Conservation (phyloP, 768 basidiomycete species). For the Royoungia palumana region DNA sequence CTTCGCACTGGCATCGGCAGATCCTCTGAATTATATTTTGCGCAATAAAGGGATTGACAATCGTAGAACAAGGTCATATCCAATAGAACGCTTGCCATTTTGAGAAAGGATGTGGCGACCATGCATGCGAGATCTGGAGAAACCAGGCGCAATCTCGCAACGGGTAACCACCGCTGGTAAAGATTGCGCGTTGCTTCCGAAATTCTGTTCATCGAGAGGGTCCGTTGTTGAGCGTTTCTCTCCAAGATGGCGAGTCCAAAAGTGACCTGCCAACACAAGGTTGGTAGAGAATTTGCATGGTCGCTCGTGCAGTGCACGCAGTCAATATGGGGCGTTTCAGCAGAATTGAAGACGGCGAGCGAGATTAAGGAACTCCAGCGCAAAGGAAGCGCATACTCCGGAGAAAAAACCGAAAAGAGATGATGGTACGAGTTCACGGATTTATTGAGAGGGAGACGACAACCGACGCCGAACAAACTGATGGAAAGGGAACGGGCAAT, state of each 20-base stretch:
- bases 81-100: conserved; percentile 37
- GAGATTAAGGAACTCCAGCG: conserved; percentile 45
- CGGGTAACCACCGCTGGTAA: conserved; percentile 41
- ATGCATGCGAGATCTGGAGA: conserved; percentile 29
- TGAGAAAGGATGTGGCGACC: conserved; percentile 44
- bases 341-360: conserved; percentile 33
- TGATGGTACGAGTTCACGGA: background rate
- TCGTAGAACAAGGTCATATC: conserved; percentile 37
- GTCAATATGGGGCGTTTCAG: background rate
- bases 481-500: conserved; percentile 15
- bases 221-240: conserved; percentile 16
- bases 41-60: conserved; percentile 34
- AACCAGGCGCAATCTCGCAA: conserved; percentile 24
- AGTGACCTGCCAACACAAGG: conserved; percentile 39
- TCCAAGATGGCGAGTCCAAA: conserved; percentile 41
- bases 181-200: conserved; percentile 32
- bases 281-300: conserved; percentile 3
- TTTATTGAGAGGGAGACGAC: background rate
- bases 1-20: background rate
- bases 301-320: background rate
- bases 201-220: conserved; percentile 8
- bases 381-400: conserved; percentile 24
- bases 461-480: conserved; percentile 5
- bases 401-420: conserved; percentile 28
- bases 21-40: conserved; percentile 21